phyloP scores from a whole-genome alignment of 257 asterid species.

The Solanum peruvianum region DNA sequence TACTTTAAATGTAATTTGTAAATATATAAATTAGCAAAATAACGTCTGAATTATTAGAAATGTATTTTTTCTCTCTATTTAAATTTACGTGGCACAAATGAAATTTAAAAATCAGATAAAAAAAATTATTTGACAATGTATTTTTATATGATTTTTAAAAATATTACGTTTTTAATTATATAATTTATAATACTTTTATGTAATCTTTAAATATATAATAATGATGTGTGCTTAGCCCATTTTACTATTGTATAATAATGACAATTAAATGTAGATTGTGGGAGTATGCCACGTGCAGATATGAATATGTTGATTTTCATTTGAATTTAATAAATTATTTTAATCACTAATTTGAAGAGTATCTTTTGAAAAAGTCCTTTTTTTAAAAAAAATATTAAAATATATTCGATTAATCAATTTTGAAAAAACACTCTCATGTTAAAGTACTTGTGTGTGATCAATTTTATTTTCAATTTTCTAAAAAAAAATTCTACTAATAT shows the following conservation, averaged over 20 bases:
- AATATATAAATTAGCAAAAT: too few species aligned
- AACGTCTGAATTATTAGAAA: background rate
- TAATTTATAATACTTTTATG: too few species aligned
- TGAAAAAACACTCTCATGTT: background rate
- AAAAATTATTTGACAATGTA: background rate
- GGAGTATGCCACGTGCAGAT: background rate
- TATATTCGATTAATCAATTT: background rate
- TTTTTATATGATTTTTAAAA: too few species aligned
- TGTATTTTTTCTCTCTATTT: background rate
- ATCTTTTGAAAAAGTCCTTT: background rate
- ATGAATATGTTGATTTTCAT: background rate
- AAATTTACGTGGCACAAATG: background rate
- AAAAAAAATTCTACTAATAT: background rate
- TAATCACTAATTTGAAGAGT: background rate
- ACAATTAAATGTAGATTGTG: background rate
- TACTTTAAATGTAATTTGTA: background rate
- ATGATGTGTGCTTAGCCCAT: background rate
- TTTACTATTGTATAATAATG: background rate
- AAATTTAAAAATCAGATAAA: too few species aligned
- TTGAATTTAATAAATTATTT: background rate
- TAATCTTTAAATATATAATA: too few species aligned
- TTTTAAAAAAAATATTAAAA: background rate
- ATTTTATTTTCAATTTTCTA: background rate
- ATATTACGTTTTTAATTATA: too few species aligned
- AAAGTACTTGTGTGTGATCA: background rate